Evolutionary conservation across 345 rosid species (phyloP).

Genomic region (Nephelium lappaceum): DNA sequence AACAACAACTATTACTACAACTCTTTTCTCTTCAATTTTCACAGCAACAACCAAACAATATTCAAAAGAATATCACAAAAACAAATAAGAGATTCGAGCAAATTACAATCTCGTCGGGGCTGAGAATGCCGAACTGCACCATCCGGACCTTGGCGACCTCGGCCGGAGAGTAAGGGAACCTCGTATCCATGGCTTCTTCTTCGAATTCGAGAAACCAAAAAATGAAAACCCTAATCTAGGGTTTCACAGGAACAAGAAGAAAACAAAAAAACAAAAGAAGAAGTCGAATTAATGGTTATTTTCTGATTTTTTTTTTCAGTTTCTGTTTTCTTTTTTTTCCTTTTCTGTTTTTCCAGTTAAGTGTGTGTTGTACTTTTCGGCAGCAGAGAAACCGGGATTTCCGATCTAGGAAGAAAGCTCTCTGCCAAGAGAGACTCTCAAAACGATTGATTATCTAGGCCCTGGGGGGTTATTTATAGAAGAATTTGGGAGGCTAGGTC

Average conservation of each 20-base stretch:
- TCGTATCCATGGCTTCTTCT: slow-evolving; percentile 49
- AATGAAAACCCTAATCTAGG: slow-evolving; percentile 16
- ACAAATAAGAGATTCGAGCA: slow-evolving; percentile 9
- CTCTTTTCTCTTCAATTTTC: background rate
- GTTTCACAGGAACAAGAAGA: background rate
- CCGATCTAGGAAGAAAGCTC: background rate
- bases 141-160: slow-evolving; percentile 89
- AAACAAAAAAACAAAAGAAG: background rate
- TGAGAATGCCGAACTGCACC: slow-evolving; percentile 94
- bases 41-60: slow-evolving; percentile 17
- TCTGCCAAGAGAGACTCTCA: background rate
- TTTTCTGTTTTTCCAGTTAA: background rate
- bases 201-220: background rate
- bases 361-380: background rate
- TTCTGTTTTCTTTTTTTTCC: background rate
- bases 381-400: background rate
- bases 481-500: background rate
- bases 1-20: too few relatives aligned
- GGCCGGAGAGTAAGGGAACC: slow-evolving; percentile 89
- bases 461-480: slow-evolving; percentile 20
- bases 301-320: background rate
- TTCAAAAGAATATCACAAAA: slow-evolving; percentile 3
- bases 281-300: background rate
- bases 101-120: slow-evolving; percentile 96
- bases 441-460: accelerated